Conservation (phyloP, 2,329 filamentous ascomycete species). For the Ramularia endophylla region DNA sequence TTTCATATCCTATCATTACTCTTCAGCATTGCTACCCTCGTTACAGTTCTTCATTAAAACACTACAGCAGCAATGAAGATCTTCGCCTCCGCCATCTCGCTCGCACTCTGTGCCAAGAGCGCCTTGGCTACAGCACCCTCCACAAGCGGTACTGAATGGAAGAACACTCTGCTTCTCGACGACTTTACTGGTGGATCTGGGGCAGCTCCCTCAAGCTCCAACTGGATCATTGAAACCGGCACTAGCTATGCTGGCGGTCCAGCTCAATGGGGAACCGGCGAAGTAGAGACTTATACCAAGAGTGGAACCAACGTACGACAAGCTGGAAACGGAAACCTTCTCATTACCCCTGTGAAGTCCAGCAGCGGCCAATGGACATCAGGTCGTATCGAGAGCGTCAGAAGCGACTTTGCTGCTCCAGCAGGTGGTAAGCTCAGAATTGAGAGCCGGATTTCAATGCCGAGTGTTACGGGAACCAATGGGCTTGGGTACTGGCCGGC, state of each 20-base stretch:
- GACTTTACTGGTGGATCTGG: constrained; percentile 32
- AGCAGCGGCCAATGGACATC: constrained; percentile 19
- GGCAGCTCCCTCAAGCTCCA: constrained; percentile 33
- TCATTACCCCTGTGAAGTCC: constrained; percentile 32
- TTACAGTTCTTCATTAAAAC: not conserved
- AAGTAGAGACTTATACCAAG: constrained; percentile 44
- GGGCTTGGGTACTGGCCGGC: constrained; percentile 22
- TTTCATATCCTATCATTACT: constrained; percentile 1
- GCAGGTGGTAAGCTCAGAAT: constrained; percentile 23
- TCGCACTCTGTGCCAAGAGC: constrained; percentile 9
- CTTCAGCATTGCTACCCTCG: no score
- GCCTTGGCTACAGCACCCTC: constrained; percentile 13
- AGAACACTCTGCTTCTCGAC: constrained; percentile 25
- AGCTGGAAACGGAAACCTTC: constrained; percentile 33
- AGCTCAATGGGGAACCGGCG: constrained; percentile 45
- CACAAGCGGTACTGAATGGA: constrained; percentile 12
- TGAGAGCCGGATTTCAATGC: constrained; percentile 16
- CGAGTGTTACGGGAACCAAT: constrained; percentile 12
- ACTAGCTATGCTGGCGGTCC: constrained; percentile 44
- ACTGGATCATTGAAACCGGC: constrained; percentile 43
- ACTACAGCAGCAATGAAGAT: constrained; percentile 13
- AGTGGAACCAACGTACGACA: constrained; percentile 37
- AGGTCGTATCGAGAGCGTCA: constrained; percentile 19
- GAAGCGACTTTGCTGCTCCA: constrained; percentile 19
- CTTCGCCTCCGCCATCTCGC: constrained; percentile 7